A percentile compares a stretch with the other conserved stretches of the same genome.
These are phyloP conservation scores for Myrmaecium sp. DNA, from an alignment of 2,329 filamentous ascomycete species.

Conservation along the genomic window DNA sequence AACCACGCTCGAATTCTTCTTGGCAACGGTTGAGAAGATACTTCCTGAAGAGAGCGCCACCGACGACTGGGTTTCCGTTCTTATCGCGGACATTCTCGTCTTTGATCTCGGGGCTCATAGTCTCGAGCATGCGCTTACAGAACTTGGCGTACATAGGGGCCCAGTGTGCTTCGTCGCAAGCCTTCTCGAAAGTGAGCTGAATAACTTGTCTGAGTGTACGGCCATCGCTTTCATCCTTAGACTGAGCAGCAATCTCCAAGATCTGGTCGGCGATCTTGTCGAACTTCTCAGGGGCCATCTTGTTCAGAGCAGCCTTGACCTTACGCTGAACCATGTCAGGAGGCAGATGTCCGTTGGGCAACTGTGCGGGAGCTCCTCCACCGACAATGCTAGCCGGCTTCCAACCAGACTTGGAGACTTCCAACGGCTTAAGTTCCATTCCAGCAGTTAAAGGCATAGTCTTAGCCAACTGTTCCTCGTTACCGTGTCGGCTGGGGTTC, in stretches of 20 bases:
- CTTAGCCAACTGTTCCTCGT: constrained; percentile 56
- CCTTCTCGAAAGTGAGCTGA: constrained; percentile 97
- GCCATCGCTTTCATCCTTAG: constrained; percentile 86
- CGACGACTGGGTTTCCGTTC: constrained; percentile 70
- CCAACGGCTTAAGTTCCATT: constrained; percentile 65
- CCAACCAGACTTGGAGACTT: constrained; percentile 62
- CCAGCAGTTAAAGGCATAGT: constrained; percentile 82
- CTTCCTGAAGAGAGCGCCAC: constrained; percentile 91
- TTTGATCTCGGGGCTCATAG: constrained; percentile 85
- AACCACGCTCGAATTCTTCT: constrained; percentile 96
- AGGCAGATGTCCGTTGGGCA: constrained; percentile 43
- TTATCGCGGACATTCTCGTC: constrained; percentile 92
- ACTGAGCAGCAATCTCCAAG: constrained; percentile 79
- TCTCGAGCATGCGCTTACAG: constrained; percentile 91
- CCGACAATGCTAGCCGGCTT: constrained; percentile 59
- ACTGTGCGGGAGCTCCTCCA: constrained; percentile 27
- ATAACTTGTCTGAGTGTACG: constrained; percentile 94
- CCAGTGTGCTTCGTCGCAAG: constrained; percentile 96
- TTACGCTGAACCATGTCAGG: constrained; percentile 94
- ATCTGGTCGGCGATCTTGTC: constrained; percentile 91
- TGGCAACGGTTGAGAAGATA: constrained; percentile 97
- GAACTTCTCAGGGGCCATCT: constrained; percentile 99
- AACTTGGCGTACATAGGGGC: constrained; percentile 98
- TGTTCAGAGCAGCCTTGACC: constrained; percentile 96
- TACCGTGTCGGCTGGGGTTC: constrained; percentile 34